Evolutionary conservation across 1,284 basidiomycete species (phyloP).

Genomic region (Coniophora puteana): DNA sequence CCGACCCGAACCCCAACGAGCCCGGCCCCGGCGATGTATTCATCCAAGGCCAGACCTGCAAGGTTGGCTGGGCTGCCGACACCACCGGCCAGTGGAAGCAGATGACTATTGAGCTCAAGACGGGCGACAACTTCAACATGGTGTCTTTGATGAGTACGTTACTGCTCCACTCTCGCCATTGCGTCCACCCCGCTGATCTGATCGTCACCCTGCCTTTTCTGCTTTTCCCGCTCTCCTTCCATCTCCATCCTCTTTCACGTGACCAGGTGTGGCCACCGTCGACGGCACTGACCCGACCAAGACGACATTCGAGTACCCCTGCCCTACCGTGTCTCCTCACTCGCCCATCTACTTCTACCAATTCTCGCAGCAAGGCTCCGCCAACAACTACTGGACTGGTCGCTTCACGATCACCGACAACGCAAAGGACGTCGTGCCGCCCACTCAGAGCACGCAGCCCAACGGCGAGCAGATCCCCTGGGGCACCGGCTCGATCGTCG

Average conservation of each 20-base stretch:
- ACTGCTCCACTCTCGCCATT: neutral
- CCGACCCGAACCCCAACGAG: constrained; percentile 49
- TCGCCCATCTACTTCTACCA: constrained; percentile 81
- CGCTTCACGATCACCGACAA: constrained; percentile 74
- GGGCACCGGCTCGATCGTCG: constrained; percentile 64
- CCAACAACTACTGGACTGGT: constrained; percentile 66
- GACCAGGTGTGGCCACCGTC: constrained; percentile 49
- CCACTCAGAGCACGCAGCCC: constrained; percentile 53
- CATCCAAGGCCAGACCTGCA: constrained; percentile 51
- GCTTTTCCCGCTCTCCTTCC: too few species aligned
- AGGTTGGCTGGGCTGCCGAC: constrained; percentile 54
- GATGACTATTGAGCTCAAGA: constrained; percentile 77
- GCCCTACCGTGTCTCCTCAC: constrained; percentile 68
- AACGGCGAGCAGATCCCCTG: constrained; percentile 55
- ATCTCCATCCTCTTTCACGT: neutral
- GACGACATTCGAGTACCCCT: constrained; percentile 52
- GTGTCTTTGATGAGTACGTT: constrained; percentile 59
- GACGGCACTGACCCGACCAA: constrained; percentile 51
- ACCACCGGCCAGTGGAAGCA: constrained; percentile 54
- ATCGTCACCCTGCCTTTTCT: neutral
- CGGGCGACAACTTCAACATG: constrained; percentile 73
- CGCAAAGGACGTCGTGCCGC: constrained; percentile 44
- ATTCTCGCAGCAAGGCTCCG: constrained; percentile 45
- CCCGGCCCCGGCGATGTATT: constrained; percentile 56
- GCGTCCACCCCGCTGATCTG: constrained; percentile 1